These are phyloP conservation scores for Gracilaria domingensis DNA, from an alignment of 23 red algal species.

Conservation along the genomic window DNA sequence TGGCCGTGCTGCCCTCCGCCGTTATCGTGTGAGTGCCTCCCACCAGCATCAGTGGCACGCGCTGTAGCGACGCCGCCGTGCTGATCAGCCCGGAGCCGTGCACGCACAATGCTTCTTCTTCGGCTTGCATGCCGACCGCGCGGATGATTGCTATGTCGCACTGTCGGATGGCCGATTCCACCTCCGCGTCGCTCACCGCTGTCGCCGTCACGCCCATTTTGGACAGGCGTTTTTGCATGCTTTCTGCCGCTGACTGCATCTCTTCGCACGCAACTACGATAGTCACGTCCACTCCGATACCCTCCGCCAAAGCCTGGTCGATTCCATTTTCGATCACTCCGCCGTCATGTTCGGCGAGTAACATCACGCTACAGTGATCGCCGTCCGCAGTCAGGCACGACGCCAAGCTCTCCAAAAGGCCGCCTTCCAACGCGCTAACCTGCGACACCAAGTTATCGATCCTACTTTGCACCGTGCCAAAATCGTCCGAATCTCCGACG, in stretches of 20 bases:
- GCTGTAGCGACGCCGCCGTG: constrained; percentile 28
- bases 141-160: constrained; percentile 46
- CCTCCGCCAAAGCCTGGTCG: constrained; percentile 29
- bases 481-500: constrained; percentile 36
- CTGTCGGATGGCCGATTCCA: neutral
- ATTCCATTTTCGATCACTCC: constrained; percentile 41
- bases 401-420: constrained; percentile 11
- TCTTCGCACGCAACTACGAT: constrained; percentile 33
- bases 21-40: constrained; percentile 20
- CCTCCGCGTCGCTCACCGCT: constrained; percentile 18
- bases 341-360: constrained; percentile 22
- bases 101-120: constrained; percentile 44
- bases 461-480: constrained; percentile 19
- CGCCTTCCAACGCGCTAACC: constrained; percentile 12
- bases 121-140: constrained; percentile 31
- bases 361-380: constrained; percentile 14
- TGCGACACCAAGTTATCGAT: constrained; percentile 23
- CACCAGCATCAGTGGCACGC: constrained; percentile 36
- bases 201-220: neutral
- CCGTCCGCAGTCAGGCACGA: constrained; percentile 16
- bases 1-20: constrained; percentile 24
- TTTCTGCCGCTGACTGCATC: neutral
- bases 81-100: constrained; percentile 29
- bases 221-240: constrained; percentile 2
- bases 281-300: constrained; percentile 16